Evolutionary conservation across 2,329 filamentous ascomycete species (phyloP), one percentile per base, ranked within the genome.

Genomic region (Aspergillus novoparasiticus): DNA sequence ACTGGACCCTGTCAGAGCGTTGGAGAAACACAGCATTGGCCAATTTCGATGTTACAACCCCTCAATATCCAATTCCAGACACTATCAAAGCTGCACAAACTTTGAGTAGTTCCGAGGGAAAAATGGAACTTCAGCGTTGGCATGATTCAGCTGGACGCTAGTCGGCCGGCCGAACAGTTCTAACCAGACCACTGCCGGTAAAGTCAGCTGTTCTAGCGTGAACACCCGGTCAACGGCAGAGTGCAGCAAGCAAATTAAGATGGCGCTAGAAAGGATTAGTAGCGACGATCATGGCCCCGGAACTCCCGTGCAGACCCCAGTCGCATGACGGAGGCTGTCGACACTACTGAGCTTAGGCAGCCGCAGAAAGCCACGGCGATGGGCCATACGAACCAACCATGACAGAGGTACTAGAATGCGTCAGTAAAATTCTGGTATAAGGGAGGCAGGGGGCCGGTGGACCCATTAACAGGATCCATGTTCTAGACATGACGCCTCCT

Each of bases 231-330:
- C 68, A 68, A 67, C 75, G 73, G 74, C 68, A 69, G 43, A 63
- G 68, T 75, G 74, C 73, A 76, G 69, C 62, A 72, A 73, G 69
- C 65, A 67, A 71, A 75, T 73, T 71, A 73, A 74, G 70, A 73
- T 72, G 72, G 68, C 72, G 72, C 75, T 73, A 75, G 66, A 69
- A 68, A 71, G 67, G 59, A 73, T 72, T 73, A 69, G 70, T 69
- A 68, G 67, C 66, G 69, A 72, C 68, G 74, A 77, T 75, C 72
- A 68, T 66, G 66, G 64, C 54, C 66, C 66, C 66, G 71, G 64
- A 64, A 69, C 73, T 66, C 67, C 70, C 71, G 71, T 76, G 73
- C 75, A 75, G 74, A 74, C 70, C 71, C 68, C 23, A 70, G 70
- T 72, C 71, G 69, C 73, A 73, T 36, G 34, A 36, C 34, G 12